Evolutionary conservation across 2,329 filamentous ascomycete species (phyloP).

Genomic region (Fusarium nurragi): DNA sequence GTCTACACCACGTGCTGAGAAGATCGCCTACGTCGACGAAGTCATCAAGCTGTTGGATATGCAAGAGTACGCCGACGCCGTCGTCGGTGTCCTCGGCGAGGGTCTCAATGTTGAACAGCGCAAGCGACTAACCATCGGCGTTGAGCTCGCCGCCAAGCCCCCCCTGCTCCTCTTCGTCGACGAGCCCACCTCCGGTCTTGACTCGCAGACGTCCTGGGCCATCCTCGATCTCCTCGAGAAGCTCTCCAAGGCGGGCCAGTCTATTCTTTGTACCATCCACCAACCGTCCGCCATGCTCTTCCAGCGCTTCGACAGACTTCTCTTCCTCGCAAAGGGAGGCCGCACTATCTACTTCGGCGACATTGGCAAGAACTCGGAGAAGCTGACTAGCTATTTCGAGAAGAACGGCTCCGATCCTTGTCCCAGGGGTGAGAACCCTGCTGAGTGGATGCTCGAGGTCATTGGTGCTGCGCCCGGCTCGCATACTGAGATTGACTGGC

Average conservation of each 20-base stretch:
- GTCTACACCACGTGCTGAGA: conserved; percentile 56
- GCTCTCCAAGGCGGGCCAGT: conserved; percentile 62
- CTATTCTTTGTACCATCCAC: conserved; percentile 63
- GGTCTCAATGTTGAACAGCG: conserved; percentile 61
- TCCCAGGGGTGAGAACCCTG: conserved; percentile 38
- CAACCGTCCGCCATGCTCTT: conserved; percentile 55
- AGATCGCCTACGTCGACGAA: conserved; percentile 62
- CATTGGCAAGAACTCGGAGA: conserved; percentile 41
- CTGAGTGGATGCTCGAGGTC: conserved; percentile 44
- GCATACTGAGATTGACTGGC: conserved; percentile 38
- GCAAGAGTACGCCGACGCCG: conserved; percentile 64
- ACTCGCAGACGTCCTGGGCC: conserved; percentile 72
- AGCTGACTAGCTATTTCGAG: conserved; percentile 35
- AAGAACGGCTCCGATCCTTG: conserved; percentile 33
- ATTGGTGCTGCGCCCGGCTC: conserved; percentile 42
- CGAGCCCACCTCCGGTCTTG: conserved; percentile 65
- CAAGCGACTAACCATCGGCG: conserved; percentile 62
- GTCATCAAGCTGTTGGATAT: conserved; percentile 65
- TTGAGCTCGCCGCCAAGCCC: conserved; percentile 56
- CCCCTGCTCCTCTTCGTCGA: conserved; percentile 63
- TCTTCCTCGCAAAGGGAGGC: conserved; percentile 53
- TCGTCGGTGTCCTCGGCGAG: conserved; percentile 58
- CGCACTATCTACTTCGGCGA: conserved; percentile 43
- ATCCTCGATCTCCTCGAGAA: conserved; percentile 77
- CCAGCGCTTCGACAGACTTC: conserved; percentile 64